Evolutionary conservation across 768 basidiomycete genomes (phyloP).

Genomic region (Kwoniella dendrophila): DNA sequence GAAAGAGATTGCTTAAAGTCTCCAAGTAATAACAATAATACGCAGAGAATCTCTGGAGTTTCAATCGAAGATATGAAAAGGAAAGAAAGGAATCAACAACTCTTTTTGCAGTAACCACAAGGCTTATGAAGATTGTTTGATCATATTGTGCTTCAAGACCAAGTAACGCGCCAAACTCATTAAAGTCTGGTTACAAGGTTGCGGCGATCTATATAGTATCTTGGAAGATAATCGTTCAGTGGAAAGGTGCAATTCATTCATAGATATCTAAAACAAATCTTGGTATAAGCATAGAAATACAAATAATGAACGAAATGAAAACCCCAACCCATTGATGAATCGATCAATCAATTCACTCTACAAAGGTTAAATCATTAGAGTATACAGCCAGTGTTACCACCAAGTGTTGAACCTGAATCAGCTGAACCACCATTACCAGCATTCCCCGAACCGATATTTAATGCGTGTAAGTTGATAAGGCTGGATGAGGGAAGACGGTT

Average conservation of each 20-base stretch:
- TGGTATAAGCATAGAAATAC: not conserved
- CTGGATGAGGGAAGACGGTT: too few relatives aligned
- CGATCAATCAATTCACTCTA: not conserved
- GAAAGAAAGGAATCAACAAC: not conserved
- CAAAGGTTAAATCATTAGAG: not conserved
- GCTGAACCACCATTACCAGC: conserved; percentile 46
- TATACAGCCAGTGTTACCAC: conserved; percentile 28
- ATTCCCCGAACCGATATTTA: conserved; percentile 46
- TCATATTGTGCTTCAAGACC: too few relatives aligned
- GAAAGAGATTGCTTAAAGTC: conserved; percentile 8
- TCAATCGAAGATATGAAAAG: conserved; percentile 11
- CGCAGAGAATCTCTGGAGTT: conserved; percentile 7
- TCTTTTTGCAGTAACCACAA: not conserved
- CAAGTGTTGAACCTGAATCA: conserved; percentile 38
- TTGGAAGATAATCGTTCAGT: too few relatives aligned
- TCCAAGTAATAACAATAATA: not conserved
- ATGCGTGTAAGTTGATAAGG: conserved; percentile 41
- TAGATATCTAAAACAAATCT: not conserved
- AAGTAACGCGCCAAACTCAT: too few relatives aligned
- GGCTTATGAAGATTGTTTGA: not conserved
- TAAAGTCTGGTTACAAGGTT: not conserved
- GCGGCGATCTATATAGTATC: not conserved
- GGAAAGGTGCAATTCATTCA: not conserved
- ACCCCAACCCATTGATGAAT: not conserved
- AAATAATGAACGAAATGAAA: not conserved